Evolutionary conservation across 352 stramenopile genomes (phyloP), one percentile per base, ranked within the genome.

Genomic region (Phytopythium sindhum): DNA sequence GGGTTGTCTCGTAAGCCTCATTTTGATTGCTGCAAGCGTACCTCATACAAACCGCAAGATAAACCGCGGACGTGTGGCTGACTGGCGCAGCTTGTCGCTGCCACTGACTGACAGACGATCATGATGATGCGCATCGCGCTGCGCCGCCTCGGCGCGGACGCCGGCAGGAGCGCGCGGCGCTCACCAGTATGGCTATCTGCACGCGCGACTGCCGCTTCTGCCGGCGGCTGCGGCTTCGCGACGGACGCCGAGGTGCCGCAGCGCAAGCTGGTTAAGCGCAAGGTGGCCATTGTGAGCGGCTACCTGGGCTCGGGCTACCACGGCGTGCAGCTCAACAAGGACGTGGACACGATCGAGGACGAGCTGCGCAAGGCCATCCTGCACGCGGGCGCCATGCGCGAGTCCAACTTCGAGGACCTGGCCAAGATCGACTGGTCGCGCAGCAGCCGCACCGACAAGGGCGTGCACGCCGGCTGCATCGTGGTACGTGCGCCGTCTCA

Each of bases 391-490:
- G 84, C 84, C 60, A 96, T 97, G 68, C 83, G 82, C 42, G 86
- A 95, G 65, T 95, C 83, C 45, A 97, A 97, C 67, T 93, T 95
- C 44, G 88, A 81, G 47, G 81, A 96, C 65, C 57, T 96, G 65
- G 70, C 64, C 65, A 97, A 97, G 72, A 95, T 97, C 58, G 88
- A 93, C 67, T 97, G 90, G 90, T 81, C 89, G 15, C 72, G 89
- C 29, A 96, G 87, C 75, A 95, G 85, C 44, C 86, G 91, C 26
- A 98, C 91, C 26, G 91, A 98, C 74, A 98, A 98, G 62, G 90
- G 91, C 31, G 91, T 97, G 44, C 91, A 98, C 63, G 91, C 91
- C 7, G 74, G 86, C 28, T 91, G 83, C 73, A 96, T 96, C 62
- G 89, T 97, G 66, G 86, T 95, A 61, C 68, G 81, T 88, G 3